These are phyloP conservation scores for Cucurbita pepo DNA, from an alignment of 306 rosid genomes.

Conservation along the genomic window DNA sequence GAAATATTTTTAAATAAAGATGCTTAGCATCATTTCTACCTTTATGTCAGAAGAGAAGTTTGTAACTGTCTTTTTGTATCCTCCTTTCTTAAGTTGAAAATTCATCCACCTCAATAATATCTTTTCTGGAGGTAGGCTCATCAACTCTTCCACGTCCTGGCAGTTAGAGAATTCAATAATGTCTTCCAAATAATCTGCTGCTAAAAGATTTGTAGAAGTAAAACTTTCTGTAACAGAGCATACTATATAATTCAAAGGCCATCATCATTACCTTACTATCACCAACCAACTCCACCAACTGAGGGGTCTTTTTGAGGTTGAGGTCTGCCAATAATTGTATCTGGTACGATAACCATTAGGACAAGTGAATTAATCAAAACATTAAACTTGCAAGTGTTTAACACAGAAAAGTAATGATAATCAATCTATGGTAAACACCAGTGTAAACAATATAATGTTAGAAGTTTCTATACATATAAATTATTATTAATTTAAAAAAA, in stretches of 20 bases:
- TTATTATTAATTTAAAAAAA: too few species aligned
- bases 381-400: background rate
- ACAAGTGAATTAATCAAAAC: background rate
- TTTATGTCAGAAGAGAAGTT: conserved; percentile 92
- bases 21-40: conserved; percentile 30
- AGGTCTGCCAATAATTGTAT: conserved; percentile 95
- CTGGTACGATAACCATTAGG: conserved; percentile 19
- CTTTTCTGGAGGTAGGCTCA: conserved; percentile 94
- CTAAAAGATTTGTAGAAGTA: background rate
- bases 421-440: background rate
- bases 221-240: background rate
- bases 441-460: background rate
- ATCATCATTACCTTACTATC: conserved; percentile 58
- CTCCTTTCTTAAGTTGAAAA: conserved; percentile 79
- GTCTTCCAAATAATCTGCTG: background rate
- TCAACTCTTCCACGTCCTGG: conserved; percentile 93
- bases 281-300: conserved; percentile 80
- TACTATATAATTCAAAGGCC: background rate
- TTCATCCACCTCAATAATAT: conserved; percentile 94
- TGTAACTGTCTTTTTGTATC: conserved; percentile 54
- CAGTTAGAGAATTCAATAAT: conserved; percentile 7
- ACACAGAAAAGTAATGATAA: background rate
- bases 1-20: background rate
- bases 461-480: background rate
- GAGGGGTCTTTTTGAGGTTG: conserved; percentile 92